phyloP scores from a whole-genome alignment of 2,329 filamentous ascomycete genomes.

The Macroventuria anomochaeta region DNA sequence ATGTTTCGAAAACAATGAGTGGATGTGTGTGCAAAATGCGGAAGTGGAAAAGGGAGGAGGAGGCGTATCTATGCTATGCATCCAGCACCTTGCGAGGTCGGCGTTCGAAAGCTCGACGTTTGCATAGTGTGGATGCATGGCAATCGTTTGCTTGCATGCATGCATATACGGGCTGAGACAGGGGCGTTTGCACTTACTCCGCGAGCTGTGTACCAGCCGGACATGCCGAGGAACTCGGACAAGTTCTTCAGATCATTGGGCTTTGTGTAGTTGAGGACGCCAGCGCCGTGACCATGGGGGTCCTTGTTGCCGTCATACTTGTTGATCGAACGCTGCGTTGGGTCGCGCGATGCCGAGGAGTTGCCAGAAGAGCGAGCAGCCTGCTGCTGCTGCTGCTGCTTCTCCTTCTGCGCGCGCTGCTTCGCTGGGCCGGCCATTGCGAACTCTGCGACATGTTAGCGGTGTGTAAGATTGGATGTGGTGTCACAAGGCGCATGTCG shows the following conservation, averaged over 20 bases:
- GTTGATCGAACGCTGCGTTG: conserved; percentile 36
- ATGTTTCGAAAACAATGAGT: neutral
- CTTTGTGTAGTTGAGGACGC: conserved; percentile 33
- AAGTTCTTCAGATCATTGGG: conserved; percentile 44
- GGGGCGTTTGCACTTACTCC: conserved; percentile 45
- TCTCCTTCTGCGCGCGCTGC: conserved; percentile 41
- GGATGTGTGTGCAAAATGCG: neutral
- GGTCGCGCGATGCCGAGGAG: conserved; percentile 33
- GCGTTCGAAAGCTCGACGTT: neutral
- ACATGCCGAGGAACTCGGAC: conserved; percentile 44
- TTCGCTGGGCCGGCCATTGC: conserved; percentile 50
- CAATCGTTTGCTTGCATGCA: conserved; percentile 12
- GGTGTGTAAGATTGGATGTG: conserved; percentile 7
- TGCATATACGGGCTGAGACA: conserved; percentile 12
- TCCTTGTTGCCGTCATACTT: conserved; percentile 47
- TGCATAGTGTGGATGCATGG: neutral
- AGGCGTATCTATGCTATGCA: conserved; percentile 8
- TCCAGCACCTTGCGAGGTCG: neutral
- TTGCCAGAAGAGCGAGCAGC: conserved; percentile 33
- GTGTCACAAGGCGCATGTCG: neutral
- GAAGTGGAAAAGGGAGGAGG: neutral
- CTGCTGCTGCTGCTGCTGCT: conserved; percentile 20
- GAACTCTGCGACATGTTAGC: conserved; percentile 30
- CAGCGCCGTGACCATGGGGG: conserved; percentile 17
- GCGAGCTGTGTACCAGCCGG: conserved; percentile 45